phyloP scores from a whole-genome alignment of 2,329 filamentous ascomycete genomes.

The Sodiomyces alkalinus region DNA sequence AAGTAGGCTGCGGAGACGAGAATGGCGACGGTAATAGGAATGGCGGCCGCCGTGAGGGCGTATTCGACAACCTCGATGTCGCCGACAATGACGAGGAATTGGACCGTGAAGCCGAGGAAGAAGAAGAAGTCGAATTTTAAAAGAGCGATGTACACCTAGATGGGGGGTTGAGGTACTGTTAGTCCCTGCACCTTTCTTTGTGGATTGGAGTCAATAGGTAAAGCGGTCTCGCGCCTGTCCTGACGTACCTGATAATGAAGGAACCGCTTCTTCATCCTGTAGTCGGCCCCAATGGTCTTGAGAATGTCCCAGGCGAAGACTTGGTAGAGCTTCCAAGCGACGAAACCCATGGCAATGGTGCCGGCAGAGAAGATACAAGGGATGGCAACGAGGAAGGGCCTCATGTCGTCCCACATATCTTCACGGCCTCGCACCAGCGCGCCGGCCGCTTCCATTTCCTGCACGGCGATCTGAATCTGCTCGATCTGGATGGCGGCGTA shows the following conservation, averaged over 20 bases:
- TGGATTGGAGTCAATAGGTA: too few species aligned
- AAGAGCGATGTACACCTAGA: conserved; percentile 94
- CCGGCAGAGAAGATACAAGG: conserved; percentile 68
- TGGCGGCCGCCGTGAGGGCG: conserved; percentile 72
- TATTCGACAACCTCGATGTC: conserved; percentile 58
- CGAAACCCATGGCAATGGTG: conserved; percentile 56
- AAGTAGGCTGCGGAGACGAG: conserved; percentile 74
- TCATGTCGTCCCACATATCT: conserved; percentile 52
- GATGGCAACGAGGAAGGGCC: conserved; percentile 69
- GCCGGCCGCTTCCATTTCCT: conserved; percentile 27
- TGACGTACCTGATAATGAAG: conserved; percentile 93
- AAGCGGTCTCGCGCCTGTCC: conserved; percentile 8
- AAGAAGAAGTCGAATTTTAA: conserved; percentile 99
- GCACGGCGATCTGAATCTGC: conserved; percentile 67
- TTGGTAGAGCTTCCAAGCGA: conserved; percentile 92
- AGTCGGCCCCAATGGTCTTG: conserved; percentile 95
- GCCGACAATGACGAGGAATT: conserved; percentile 87
- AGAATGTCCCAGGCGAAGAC: conserved; percentile 99
- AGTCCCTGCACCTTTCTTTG: too few species aligned
- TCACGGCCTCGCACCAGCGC: conserved; percentile 14
- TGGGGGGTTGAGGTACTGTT: conserved; percentile 28
- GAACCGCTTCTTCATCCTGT: conserved; percentile 93
- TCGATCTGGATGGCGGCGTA: conserved; percentile 90
- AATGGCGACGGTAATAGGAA: conserved; percentile 82
- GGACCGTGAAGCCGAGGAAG: conserved; percentile 95